Evolutionary conservation across 2,329 filamentous ascomycete species (phyloP), one percentile per base, ranked within the genome.

Genomic region (Fusarium coicis): DNA sequence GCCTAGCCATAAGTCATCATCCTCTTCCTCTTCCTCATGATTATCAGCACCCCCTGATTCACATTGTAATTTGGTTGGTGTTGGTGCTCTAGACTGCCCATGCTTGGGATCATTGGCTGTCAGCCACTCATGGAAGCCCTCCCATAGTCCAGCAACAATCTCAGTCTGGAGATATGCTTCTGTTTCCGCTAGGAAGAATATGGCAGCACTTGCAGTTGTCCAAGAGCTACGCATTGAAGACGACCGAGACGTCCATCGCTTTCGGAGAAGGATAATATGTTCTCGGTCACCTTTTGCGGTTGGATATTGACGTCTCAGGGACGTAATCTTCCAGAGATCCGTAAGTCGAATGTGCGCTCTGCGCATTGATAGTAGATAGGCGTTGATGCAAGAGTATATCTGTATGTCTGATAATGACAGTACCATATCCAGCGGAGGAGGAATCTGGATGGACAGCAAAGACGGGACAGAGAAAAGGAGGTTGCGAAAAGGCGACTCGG

Each of bases 111-210:
- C 80, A 9, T 84, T 84, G 16, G 85, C 85, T 34, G 86, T 86
- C 23, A 97, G 85, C 94, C 95, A 98, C 19, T 82, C 81, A 59
- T 93, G 89, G 75, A 98, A 95, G 57, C 93, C 91, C 21, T 92
- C 88, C 90, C 95, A 98, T 4, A 94, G 91, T 37, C 91, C 91
- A 67, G 91, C 90, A 19, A 98, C 92, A 11, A 98, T 92, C 78
- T 97, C 95, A 2, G 93, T 94, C 80, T 98, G 96, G 49, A 98
- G 90, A 77, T 97, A 98, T 7, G 91, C 91, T 74, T 96, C 93
- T 19, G 94, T 92, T 80, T 98, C 95, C 1, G 93, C 94, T 7
- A 98, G 86, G 75, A 98, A 93, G 83, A 97, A 98, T 8, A 97
- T 89, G 4, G 94, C 92, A 5, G 95, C 93, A 78, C 93, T 95